Evolutionary conservation across 2,329 filamentous ascomycete species (phyloP), one percentile per base, ranked within the genome.

Genomic region (Chrysoporthe cubensis): DNA sequence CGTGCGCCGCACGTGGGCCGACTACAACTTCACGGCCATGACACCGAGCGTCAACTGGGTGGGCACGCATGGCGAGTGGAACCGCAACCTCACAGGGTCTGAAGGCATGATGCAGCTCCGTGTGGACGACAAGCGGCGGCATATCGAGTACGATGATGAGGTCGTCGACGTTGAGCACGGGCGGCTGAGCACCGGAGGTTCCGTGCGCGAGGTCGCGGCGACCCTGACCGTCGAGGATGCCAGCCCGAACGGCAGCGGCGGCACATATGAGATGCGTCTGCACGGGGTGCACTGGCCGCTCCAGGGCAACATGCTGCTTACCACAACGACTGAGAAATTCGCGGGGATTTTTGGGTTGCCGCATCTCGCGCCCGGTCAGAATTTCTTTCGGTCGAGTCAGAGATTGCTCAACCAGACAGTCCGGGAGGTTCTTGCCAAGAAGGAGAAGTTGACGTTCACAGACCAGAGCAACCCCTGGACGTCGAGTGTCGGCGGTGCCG

Each of bases 321-420:
- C 91, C 1, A 97, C 95, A 0, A 95, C 94, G 60, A 97, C 94
- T 78, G 92, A 97, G 75, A 97, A 97, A 81, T 96, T 96, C 75
- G 88, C 91, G n/a, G 94, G 96, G 56, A 90, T 98, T 66, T 97
- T 97, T 77, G 91, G 90, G 2, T 81, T 98, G 59, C 94, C 96
- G 37, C 94, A 98, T 78, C 85, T 99, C 63, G 84, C 91, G 0
- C 85, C 92, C 0, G 78, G 81, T 26, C 76, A 81, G 3, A 82
- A 87, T 61, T 88, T 85, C 74, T 88, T 88, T 76, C 76, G 80
- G 74, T 84, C 86, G 69, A 84, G 88, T 80, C 77, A 90, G 74
- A 81, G 82, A 62, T 80, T 97, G 18, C 82, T 98, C 46, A 92
- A 95, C 73, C 83, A 86, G 71, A 94, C 92, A 0, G 81, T 97